Evolutionary conservation across 2,329 filamentous ascomycete species (phyloP).

Genomic region (Aspergillus amoenus): DNA sequence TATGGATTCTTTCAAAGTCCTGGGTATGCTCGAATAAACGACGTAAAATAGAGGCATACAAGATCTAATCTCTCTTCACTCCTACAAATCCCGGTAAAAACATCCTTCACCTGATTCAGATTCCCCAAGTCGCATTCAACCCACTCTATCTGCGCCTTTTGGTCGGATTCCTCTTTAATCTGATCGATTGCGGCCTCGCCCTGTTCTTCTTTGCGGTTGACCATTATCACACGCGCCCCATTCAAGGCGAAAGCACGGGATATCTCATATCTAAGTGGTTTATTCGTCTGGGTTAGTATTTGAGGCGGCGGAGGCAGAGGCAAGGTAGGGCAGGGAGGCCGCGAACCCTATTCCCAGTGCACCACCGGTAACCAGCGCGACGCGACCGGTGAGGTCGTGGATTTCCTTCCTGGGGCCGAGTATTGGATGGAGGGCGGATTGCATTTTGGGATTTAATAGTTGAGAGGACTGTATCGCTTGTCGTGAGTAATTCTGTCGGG

Average conservation of each 20-base stretch:
- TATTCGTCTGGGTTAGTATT: no score
- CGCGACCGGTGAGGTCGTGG: conserved; percentile 35
- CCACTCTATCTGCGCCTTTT: conserved; percentile 40
- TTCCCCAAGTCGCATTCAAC: conserved; percentile 44
- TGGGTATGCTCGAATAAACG: no score
- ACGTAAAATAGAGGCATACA: background rate
- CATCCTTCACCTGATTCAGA: conserved; percentile 37
- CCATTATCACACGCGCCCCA: conserved; percentile 14
- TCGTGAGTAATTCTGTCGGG: no score
- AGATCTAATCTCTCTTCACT: conserved; percentile 42
- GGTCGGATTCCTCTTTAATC: conserved; percentile 30
- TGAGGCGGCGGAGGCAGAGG: no score
- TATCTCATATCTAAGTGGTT: conserved; percentile 7
- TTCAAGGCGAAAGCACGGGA: conserved; percentile 15
- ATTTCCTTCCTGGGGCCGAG: conserved; percentile 39
- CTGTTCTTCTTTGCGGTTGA: conserved; percentile 16
- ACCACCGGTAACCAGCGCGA: conserved; percentile 42
- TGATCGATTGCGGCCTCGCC: conserved; percentile 30
- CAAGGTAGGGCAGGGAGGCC: background rate
- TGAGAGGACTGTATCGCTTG: background rate
- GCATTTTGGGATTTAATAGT: background rate
- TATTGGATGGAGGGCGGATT: conserved; percentile 32
- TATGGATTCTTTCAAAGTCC: no score
- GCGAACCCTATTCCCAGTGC: conserved; percentile 40
- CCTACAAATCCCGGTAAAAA: conserved; percentile 39